Evolutionary conservation across 495 filamentous ascomycete species (phyloP).

Genomic region (Penicillium chermesinum): DNA sequence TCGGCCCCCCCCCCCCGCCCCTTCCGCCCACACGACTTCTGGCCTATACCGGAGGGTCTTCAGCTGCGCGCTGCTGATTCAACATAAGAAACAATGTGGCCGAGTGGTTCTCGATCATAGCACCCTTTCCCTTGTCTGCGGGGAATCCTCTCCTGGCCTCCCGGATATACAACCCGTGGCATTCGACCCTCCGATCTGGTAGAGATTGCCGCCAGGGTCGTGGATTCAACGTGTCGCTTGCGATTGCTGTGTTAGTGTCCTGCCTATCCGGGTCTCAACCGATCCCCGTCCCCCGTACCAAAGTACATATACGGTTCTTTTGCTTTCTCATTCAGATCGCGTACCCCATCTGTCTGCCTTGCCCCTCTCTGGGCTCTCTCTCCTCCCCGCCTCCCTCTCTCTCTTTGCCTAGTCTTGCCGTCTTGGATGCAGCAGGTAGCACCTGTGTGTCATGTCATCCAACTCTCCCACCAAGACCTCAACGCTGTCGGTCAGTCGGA

Average conservation of each 20-base stretch:
- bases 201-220: not conserved
- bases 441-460: slow-evolving; percentile 45
- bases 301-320: not conserved
- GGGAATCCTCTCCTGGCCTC: slow-evolving; percentile 4
- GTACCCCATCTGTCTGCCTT: slow-evolving; percentile 1
- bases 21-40: not conserved
- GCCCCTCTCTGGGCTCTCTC: slow-evolving; percentile 3
- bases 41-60: not conserved
- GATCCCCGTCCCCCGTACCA: not conserved
- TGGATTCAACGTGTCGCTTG: slow-evolving; percentile 7
- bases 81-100: slow-evolving; percentile 34
- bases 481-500: slow-evolving; percentile 39
- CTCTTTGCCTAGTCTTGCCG: slow-evolving; percentile 5
- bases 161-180: slow-evolving; percentile 16
- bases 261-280: slow-evolving; percentile 3
- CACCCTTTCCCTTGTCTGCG: slow-evolving; percentile 16
- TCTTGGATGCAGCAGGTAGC: slow-evolving; percentile 35
- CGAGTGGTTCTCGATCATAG: slow-evolving; percentile 27
- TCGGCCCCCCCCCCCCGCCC: slow-evolving; percentile 1
- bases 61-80: slow-evolving; percentile 14
- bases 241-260: slow-evolving; percentile 10
- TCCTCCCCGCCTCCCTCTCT: slow-evolving; percentile 7
- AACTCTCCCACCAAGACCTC: slow-evolving; percentile 33
- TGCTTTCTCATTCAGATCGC: not conserved
- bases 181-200: slow-evolving; percentile 14